Evolutionary conservation across 2,329 filamentous ascomycete species (phyloP).

Genomic region (Pseudocercospora eumusae): DNA sequence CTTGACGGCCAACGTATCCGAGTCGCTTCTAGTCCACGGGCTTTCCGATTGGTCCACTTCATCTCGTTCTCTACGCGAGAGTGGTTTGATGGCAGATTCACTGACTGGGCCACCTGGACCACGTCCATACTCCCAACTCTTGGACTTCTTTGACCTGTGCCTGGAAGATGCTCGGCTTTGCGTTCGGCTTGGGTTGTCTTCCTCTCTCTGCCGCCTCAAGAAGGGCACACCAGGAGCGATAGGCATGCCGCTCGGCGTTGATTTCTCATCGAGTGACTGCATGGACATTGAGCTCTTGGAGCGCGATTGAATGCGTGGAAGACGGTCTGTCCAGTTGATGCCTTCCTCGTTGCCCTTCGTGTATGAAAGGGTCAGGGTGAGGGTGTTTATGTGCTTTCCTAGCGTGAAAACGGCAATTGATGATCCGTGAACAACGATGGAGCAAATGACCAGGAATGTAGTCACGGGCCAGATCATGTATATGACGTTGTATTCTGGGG

Average conservation of each 20-base stretch:
- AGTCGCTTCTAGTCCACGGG: constrained; percentile 43
- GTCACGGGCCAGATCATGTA: constrained; percentile 93
- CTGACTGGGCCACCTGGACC: constrained; percentile 84
- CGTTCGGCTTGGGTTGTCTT: constrained; percentile 66
- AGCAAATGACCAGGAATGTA: constrained; percentile 89
- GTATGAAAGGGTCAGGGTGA: constrained; percentile 94
- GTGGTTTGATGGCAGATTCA: constrained; percentile 84
- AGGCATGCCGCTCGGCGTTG: constrained; percentile 66
- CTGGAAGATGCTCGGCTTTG: constrained; percentile 65
- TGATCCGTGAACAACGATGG: constrained; percentile 95
- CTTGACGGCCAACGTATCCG: constrained; percentile 48
- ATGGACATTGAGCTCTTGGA: constrained; percentile 77
- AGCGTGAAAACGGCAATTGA: constrained; percentile 97
- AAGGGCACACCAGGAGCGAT: constrained; percentile 69
- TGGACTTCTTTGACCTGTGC: constrained; percentile 62
- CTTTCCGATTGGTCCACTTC: constrained; percentile 3
- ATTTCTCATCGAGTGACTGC: constrained; percentile 59
- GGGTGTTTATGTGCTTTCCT: constrained; percentile 95
- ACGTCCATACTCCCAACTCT: constrained; percentile 66
- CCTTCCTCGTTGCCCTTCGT: constrained; percentile 86
- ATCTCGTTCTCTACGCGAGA: constrained; percentile 42
- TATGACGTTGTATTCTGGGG: constrained; percentile 69
- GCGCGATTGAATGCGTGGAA: constrained; percentile 80
- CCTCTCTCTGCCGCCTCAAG: constrained; percentile 73
- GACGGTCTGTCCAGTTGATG: constrained; percentile 89